Percentiles rank a stretch among this genome's conserved stretches.
These are phyloP conservation scores for Neofusicoccum sp. DNA, from an alignment of 2,329 filamentous ascomycete genomes.

Conservation along the genomic window DNA sequence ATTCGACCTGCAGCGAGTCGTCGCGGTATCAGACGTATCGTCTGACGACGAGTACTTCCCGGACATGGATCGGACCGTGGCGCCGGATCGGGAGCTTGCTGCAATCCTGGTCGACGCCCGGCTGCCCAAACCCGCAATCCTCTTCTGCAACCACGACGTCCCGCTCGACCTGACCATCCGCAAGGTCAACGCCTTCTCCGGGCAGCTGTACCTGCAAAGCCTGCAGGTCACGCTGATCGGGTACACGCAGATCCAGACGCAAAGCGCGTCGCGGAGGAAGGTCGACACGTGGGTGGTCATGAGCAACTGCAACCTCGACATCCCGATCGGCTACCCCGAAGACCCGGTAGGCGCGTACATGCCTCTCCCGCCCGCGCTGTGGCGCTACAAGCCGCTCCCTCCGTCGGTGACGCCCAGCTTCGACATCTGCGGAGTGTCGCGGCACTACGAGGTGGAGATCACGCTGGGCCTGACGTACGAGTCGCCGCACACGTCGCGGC, in stretches of 20 bases:
- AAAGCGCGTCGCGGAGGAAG: not conserved
- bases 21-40: not conserved
- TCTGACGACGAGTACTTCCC: not conserved
- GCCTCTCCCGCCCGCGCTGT: not conserved
- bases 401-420: slow-evolving; percentile 5
- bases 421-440: slow-evolving; percentile 1
- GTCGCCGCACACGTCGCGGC: not conserved
- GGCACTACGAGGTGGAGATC: slow-evolving; percentile 4
- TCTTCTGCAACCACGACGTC: not conserved
- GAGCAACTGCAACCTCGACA: not conserved
- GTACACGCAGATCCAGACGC: not conserved
- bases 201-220: slow-evolving; percentile 7
- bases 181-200: slow-evolving; percentile 11
- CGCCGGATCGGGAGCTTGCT: not conserved
- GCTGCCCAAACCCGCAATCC: not conserved
- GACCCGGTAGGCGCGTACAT: not conserved
- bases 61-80: not conserved
- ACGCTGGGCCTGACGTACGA: slow-evolving; percentile 12
- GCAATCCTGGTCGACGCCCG: slow-evolving; percentile 3
- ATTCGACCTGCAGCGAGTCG: not conserved
- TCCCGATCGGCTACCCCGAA: not conserved
- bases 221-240: slow-evolving; percentile 5
- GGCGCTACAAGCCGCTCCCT: not conserved
- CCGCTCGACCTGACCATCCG: not conserved
- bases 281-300: slow-evolving; percentile 1